Conservation (phyloP, 2,329 filamentous ascomycete genomes). For the Harringtonia lauricola region DNA sequence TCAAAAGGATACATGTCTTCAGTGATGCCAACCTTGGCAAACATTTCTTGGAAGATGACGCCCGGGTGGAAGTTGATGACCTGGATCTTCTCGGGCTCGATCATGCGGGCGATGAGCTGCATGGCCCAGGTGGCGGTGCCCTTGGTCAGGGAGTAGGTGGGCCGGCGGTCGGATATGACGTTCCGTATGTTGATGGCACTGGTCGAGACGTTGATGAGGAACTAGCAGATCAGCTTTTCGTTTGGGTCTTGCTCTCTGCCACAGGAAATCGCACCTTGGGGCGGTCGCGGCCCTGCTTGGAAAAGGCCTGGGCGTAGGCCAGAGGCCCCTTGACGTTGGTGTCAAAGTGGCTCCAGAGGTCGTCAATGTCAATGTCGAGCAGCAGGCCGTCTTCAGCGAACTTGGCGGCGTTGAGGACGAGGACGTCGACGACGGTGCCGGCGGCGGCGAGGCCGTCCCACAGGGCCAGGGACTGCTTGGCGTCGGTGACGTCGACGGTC, state of each 20-base stretch:
- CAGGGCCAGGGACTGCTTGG: neutral
- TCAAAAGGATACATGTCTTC: slow-evolving; percentile 6
- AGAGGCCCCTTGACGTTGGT: slow-evolving; percentile 12
- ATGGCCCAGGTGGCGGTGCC: slow-evolving; percentile 9
- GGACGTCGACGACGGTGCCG: slow-evolving; percentile 18
- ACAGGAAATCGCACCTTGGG: neutral
- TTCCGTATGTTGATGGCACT: slow-evolving; percentile 8
- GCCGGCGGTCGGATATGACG: slow-evolving; percentile 11
- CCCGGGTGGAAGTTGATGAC: slow-evolving; percentile 16
- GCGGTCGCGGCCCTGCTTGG: slow-evolving; percentile 8
- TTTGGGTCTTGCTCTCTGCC: too few relatives aligned
- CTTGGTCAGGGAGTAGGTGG: slow-evolving; percentile 14
- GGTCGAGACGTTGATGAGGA: slow-evolving; percentile 6
- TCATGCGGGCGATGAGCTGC: slow-evolving; percentile 12
- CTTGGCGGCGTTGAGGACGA: slow-evolving; percentile 21
- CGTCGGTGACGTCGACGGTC: neutral
- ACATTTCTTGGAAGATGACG: slow-evolving; percentile 5
- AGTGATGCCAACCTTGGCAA: neutral
- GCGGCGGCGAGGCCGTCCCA: slow-evolving; percentile 1
- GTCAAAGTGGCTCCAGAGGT: slow-evolving; percentile 10
- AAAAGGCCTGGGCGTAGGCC: slow-evolving; percentile 8
- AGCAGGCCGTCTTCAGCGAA: slow-evolving; percentile 1
- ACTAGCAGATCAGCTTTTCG: neutral
- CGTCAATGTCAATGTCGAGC: slow-evolving; percentile 7
- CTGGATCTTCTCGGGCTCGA: slow-evolving; percentile 11